phyloP scores from a whole-genome alignment of 2,329 filamentous ascomycete genomes.

The Cercospora sp. region DNA sequence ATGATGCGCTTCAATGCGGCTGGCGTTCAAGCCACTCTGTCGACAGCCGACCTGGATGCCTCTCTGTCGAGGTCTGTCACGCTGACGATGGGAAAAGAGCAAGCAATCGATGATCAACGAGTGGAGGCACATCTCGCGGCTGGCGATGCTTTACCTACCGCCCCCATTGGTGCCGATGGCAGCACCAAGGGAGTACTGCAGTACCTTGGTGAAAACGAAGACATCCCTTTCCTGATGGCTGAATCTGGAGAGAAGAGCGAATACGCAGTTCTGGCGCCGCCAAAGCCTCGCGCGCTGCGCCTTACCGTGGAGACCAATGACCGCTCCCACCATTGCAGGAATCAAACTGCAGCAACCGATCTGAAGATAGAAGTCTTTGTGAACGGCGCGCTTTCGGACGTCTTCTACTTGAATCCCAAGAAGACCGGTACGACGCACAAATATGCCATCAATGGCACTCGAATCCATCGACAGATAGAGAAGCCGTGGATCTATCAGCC shows the following conservation, averaged over 20 bases:
- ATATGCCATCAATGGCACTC: slow-evolving; percentile 41
- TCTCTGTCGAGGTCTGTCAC: slow-evolving; percentile 26
- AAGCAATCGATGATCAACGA: slow-evolving; percentile 25
- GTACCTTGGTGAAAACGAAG: slow-evolving; percentile 36
- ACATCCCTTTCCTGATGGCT: slow-evolving; percentile 39
- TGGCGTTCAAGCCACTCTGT: slow-evolving; percentile 34
- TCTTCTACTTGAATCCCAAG: slow-evolving; percentile 26
- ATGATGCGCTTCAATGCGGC: slow-evolving; percentile 28
- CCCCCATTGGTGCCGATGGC: slow-evolving; percentile 25
- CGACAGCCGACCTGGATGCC: slow-evolving; percentile 25
- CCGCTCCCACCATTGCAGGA: background rate
- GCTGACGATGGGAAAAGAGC: slow-evolving; percentile 20
- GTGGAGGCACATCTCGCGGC: slow-evolving; percentile 21
- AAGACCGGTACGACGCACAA: slow-evolving; percentile 7
- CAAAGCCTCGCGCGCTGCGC: slow-evolving; percentile 17
- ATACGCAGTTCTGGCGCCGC: background rate
- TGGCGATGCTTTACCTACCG: slow-evolving; percentile 26
- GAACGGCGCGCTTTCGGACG: slow-evolving; percentile 46
- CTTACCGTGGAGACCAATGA: slow-evolving; percentile 17
- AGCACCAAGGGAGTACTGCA: slow-evolving; percentile 27
- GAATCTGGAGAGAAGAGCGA: slow-evolving; percentile 27
- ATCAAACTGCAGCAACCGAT: slow-evolving; percentile 25
- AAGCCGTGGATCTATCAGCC: slow-evolving; percentile 47
- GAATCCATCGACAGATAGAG: slow-evolving; percentile 44
- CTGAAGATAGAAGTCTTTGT: slow-evolving; percentile 52